Conservation (phyloP, 129 eudicot species). For the Chrysanthemum seticuspe region DNA sequence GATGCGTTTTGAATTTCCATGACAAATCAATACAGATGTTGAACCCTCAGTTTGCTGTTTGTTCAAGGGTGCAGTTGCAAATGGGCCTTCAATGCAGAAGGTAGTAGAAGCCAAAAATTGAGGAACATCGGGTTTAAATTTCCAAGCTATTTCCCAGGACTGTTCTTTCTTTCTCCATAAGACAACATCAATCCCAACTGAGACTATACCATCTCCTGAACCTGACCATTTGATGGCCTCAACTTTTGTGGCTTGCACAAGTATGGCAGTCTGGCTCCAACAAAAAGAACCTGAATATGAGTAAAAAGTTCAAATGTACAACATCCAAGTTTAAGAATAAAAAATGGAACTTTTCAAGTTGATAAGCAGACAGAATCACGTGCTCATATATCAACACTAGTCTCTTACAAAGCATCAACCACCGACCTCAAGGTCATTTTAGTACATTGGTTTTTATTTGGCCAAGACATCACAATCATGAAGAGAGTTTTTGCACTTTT, state of each 20-base stretch:
- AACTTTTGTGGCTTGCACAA: conserved; percentile 57
- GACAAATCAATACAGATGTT: conserved; percentile 45
- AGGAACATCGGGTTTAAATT: conserved; percentile 54
- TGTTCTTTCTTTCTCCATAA: conserved; percentile 68
- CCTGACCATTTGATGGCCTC: conserved; percentile 78
- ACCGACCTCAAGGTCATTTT: not conserved
- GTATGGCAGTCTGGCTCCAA: conserved; percentile 97
- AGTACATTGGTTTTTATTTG: not conserved
- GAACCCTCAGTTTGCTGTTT: conserved; percentile 31
- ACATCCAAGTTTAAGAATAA: conserved; percentile 26
- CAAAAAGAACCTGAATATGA: conserved; percentile 99
- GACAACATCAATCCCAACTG: conserved; percentile 73
- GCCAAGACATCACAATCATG: conserved; percentile 1
- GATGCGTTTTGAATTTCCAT: conserved; percentile 46
- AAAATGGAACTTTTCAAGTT: conserved; percentile 17
- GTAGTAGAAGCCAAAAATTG: conserved; percentile 73
- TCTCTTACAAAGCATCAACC: not conserved
- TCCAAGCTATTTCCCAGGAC: conserved; percentile 87
- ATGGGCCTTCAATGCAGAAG: conserved; percentile 66
- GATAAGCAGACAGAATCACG: conserved; percentile 5
- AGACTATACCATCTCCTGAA: conserved; percentile 87
- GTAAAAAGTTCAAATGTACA: conserved; percentile 62
- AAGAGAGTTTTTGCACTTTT: not conserved
- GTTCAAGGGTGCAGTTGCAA: conserved; percentile 63
- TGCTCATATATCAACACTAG: not conserved